Conservation (phyloP, 176 grass and related monocot genomes). For the Echinochloa phyllopogon region DNA sequence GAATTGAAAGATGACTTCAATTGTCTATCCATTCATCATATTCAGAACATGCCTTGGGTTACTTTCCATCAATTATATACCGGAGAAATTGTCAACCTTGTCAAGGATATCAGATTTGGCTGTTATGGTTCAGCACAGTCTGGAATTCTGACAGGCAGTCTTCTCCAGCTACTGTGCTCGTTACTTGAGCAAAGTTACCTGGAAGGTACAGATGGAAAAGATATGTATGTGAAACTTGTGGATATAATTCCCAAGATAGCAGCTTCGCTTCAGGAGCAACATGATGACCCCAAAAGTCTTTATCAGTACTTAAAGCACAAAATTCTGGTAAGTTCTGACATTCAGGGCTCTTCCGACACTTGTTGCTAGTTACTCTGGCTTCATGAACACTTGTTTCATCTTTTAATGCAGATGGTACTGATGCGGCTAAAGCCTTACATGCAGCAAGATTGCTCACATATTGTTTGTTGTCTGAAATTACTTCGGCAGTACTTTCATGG, state of each 20-base stretch:
- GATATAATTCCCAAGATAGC: slow-evolving; percentile 66
- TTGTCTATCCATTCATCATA: slow-evolving; percentile 54
- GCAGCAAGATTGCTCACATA: slow-evolving; percentile 50
- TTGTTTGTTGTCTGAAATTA: slow-evolving; percentile 68
- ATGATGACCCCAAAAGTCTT: slow-evolving; percentile 42
- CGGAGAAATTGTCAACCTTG: slow-evolving; percentile 21
- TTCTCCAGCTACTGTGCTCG: slow-evolving; percentile 87
- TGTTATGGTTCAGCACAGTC: slow-evolving; percentile 37
- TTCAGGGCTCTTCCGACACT: slow-evolving; percentile 1
- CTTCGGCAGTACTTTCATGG: slow-evolving; percentile 67
- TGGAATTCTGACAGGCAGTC: slow-evolving; percentile 56
- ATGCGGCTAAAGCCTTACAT: slow-evolving; percentile 58
- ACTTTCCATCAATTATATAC: slow-evolving; percentile 47
- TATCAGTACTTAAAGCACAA: slow-evolving; percentile 76
- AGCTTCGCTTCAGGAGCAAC: slow-evolving; percentile 53
- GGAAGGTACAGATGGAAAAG: slow-evolving; percentile 38
- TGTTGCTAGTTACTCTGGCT: slow-evolving; percentile 14
- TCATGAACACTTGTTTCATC: slow-evolving; percentile 26
- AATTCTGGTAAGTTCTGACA: slow-evolving; percentile 56
- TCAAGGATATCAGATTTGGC: slow-evolving; percentile 23
- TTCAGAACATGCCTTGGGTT: slow-evolving; percentile 66
- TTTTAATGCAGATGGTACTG: slow-evolving; percentile 80
- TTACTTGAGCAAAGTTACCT: slow-evolving; percentile 64
- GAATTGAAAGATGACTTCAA: slow-evolving; percentile 61
- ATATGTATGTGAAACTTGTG: slow-evolving; percentile 55